Base-by-base conservation (phyloP, 2,329 filamentous ascomycete species). In the Didymella pomorum region DNA sequence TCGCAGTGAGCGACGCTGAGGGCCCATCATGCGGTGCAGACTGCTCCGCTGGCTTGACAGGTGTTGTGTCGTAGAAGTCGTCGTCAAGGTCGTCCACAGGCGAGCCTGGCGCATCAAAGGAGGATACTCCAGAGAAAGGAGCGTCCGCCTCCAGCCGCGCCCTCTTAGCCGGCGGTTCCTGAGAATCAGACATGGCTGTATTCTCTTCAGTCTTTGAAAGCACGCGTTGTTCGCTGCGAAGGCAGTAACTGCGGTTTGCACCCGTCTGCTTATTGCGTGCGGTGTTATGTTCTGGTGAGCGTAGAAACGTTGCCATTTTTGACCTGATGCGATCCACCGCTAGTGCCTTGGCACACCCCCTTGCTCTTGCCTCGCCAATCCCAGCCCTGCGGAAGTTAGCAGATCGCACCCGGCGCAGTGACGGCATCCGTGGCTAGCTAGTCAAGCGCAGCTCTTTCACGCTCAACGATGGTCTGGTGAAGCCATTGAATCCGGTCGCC, bases 131-230 rank as follows among this genome's bases (percentile, higher is more conserved):
- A 62, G 72, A 66, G 60, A 73, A 64, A 50, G 73, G 69, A 54
- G 68, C 74, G 62, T 80, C 78, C 62, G 68, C 63, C 55, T 73
- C 68, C 53, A 79, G 69, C 64, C 75, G 71, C 60, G 74, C 74
- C 68, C 76, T 75, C 72, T 80, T 80, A 56, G 76, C 72, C 41
- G 79, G 78, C 63, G 73, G 74, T 70, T 73, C 72, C 63, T 67
- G 61, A 64, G 69, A 68, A 69, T 76, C 71, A 64, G 73, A 69
- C 71, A 76, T 75, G 59, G 57, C 60, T 60, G 64, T 67, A 56
- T 58, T 57, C 67, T 71, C 66, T 64, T 58, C 66, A 68, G 63
- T 61, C 52, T 67, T 57, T 54, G 63, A 68, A 58, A 66, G 64
- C 66, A 67, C 66, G 68, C 63, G 68, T 64, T 58, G 50, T 66